Evolutionary conservation across 2,329 filamentous ascomycete species (phyloP).

Genomic region (Metarhizium album): DNA sequence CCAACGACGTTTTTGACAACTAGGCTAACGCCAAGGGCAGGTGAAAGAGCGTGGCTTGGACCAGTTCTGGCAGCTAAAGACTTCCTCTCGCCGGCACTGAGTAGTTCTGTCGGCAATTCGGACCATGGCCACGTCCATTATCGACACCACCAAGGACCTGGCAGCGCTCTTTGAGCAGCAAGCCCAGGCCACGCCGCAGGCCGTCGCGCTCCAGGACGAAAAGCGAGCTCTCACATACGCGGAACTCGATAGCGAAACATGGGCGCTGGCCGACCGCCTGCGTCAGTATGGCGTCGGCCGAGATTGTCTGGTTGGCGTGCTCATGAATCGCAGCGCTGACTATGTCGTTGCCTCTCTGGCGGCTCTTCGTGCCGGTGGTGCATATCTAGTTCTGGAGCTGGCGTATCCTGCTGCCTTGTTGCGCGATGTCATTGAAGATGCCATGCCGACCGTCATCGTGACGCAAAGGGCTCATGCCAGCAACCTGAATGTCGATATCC

Average conservation of each 20-base stretch:
- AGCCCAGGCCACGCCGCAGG: constrained; percentile 56
- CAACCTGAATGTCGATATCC: constrained; percentile 52
- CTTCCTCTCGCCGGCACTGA: neutral
- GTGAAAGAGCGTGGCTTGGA: neutral
- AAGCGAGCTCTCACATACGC: constrained; percentile 57
- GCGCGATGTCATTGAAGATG: constrained; percentile 67
- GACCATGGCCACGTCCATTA: constrained; percentile 42
- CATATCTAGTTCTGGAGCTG: constrained; percentile 69
- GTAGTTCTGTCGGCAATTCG: neutral
- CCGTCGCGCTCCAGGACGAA: constrained; percentile 63
- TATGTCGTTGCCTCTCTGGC: constrained; percentile 73
- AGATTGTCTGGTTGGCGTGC: constrained; percentile 63
- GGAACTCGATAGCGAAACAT: constrained; percentile 58
- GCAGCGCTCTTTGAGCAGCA: constrained; percentile 61
- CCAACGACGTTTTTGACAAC: no score
- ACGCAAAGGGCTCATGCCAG: constrained; percentile 54
- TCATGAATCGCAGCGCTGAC: constrained; percentile 64
- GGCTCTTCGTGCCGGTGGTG: constrained; percentile 66
- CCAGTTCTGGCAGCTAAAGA: neutral
- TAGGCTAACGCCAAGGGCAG: neutral
- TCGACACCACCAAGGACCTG: constrained; percentile 63
- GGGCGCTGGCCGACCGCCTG: constrained; percentile 52
- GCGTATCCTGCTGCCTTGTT: constrained; percentile 66
- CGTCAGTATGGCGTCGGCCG: constrained; percentile 58
- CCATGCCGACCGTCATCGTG: constrained; percentile 58